phyloP scores from a whole-genome alignment of 1,139 yeast genomes.

The Candida buenavistaensis region DNA sequence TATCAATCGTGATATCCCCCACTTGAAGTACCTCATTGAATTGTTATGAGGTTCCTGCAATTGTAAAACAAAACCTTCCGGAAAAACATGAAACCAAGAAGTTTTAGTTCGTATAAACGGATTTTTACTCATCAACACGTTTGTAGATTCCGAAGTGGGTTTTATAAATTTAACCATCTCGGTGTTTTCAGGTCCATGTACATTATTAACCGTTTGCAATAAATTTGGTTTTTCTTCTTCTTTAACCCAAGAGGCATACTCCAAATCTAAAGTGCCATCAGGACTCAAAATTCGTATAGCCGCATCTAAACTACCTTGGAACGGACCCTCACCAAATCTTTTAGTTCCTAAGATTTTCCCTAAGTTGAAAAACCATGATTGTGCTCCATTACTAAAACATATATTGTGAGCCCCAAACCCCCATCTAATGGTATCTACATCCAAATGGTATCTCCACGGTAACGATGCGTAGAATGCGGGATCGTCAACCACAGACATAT shows the following conservation, averaged over 20 bases:
- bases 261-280: slow-evolving; percentile 65
- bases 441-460: slow-evolving; percentile 67
- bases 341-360: slow-evolving; percentile 87
- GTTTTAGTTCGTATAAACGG: slow-evolving; percentile 58
- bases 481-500: slow-evolving; percentile 92
- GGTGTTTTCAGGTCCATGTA: slow-evolving; percentile 9
- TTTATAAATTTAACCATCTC: slow-evolving; percentile 25
- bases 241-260: slow-evolving; percentile 39
- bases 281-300: slow-evolving; percentile 83
- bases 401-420: slow-evolving; percentile 92
- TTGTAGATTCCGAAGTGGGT: slow-evolving; percentile 32
- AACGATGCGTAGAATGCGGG: slow-evolving; percentile 87
- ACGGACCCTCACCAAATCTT: slow-evolving; percentile 90
- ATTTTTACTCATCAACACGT: slow-evolving; percentile 41
- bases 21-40: slow-evolving; percentile 90
- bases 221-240: slow-evolving; percentile 28
- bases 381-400: slow-evolving; percentile 63
- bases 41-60: slow-evolving; percentile 73
- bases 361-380: slow-evolving; percentile 70
- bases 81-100: slow-evolving; percentile 93
- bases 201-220: slow-evolving; percentile 33
- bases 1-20: slow-evolving; percentile 89
- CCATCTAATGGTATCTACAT: slow-evolving; percentile 80
- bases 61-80: slow-evolving; percentile 93
- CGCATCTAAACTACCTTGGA: slow-evolving; percentile 88